Base-by-base conservation (phyloP, 306 rosid species). In the Lablab purpureus region DNA sequence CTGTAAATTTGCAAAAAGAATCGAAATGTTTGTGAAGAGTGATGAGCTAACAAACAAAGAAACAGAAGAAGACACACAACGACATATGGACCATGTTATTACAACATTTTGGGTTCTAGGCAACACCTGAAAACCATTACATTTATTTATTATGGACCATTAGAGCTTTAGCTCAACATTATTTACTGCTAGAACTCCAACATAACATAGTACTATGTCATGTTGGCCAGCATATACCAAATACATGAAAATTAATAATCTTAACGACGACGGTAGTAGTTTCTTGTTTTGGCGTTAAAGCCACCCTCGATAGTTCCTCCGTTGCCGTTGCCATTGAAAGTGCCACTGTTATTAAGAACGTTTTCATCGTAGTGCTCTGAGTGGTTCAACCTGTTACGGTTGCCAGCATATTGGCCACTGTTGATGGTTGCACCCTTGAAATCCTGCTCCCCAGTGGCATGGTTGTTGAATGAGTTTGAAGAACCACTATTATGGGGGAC, bases 291-390 rank as follows among this genome's bases (percentile, higher is more conserved):
- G 17, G 72, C 14, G 3, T 75, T 3, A 19, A 81, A 74, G 23
- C 59, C 40, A 41, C 80, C 80, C 2, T 11, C 4, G 3, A 75
- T 7, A n/a, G 11, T 6, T 3, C 65, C 71, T 0, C 76, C 81
- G 8, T 81, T 74, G 11, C 76, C 84, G 56, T 74, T 17, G 5
- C 81, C 84, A 46, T 12, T 9, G 51, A 65, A 18, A 51, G 5
- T 32, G 3, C 47, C 75, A 17, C 27, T 5, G n/a, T 74, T 74
- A n/a, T 74, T 43, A 6, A 58, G 0, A 3, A 17, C 6, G 0
- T n/a, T 12, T 0, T 7, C 56, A 8, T 7, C 18, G 9, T 37
- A 10, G 32, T 54, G 32, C 25, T 73, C 25, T 10, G 9, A 3
- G 60, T 4, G n/a, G 41, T 3, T 10, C 19, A 7, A 19, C 59